phyloP scores from a whole-genome alignment of 352 stramenopile genomes.

The Globisporangium solare region DNA sequence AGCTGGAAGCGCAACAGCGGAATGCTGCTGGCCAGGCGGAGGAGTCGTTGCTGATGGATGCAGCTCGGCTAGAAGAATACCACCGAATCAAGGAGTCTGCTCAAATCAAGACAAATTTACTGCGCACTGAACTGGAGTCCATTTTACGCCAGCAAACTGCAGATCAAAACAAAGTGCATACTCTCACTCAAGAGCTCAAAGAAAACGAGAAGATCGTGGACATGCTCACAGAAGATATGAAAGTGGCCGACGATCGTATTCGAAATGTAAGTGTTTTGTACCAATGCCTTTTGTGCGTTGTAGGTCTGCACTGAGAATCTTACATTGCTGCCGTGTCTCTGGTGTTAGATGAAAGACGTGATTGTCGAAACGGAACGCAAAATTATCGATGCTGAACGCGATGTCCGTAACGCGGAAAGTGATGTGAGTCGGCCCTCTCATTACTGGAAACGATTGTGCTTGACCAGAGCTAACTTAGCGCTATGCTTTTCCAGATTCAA shows the following conservation, averaged over 20 bases:
- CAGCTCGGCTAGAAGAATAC: conserved; percentile 69
- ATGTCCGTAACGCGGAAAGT: conserved; percentile 47
- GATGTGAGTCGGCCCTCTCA: conserved; percentile 28
- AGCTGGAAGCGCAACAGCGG: conserved; percentile 48
- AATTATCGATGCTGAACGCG: conserved; percentile 46
- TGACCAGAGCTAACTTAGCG: too few species aligned
- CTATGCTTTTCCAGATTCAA: conserved; percentile 31
- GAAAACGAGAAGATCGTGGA: conserved; percentile 71
- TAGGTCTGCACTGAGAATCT: too few species aligned
- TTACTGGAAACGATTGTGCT: too few species aligned
- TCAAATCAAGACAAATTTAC: conserved; percentile 61
- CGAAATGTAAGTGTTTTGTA: conserved; percentile 29
- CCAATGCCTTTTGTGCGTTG: background rate
- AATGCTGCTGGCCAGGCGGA: conserved; percentile 29
- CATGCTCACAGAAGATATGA: conserved; percentile 55
- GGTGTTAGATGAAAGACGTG: conserved; percentile 56
- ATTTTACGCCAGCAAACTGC: conserved; percentile 62
- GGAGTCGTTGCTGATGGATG: conserved; percentile 58
- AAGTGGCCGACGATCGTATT: conserved; percentile 58
- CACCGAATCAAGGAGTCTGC: conserved; percentile 78
- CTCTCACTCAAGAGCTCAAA: conserved; percentile 56
- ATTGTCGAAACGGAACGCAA: conserved; percentile 55
- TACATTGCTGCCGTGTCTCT: background rate
- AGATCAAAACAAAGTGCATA: conserved; percentile 72
- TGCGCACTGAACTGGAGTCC: conserved; percentile 67